Evolutionary conservation across 2,329 filamentous ascomycete genomes (phyloP), one percentile per base, ranked within the genome.

Genomic region (Cercospora canescens): DNA sequence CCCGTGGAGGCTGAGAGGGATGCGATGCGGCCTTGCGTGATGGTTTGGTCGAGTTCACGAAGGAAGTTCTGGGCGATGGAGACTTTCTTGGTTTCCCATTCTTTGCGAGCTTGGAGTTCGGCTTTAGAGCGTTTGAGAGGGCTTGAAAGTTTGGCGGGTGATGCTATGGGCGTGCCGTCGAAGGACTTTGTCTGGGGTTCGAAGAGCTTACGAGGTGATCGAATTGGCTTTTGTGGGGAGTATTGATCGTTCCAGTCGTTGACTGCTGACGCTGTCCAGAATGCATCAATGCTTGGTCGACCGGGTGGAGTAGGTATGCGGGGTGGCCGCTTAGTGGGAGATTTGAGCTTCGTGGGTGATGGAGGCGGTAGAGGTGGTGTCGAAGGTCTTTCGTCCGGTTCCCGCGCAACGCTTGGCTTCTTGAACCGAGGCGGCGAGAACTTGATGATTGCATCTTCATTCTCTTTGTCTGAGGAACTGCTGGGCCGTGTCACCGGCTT

Each of bases 171-270:
- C 73, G 70, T 72, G 24, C 45, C 63, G 7, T 72, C 65, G 11
- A 69, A 69, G 6, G 69, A 54, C 14, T 74, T 69, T 11, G 72
- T 39, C 73, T 61, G 52, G 1, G 64, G 59, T 48, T 72, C 73
- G 14, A 69, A 71, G 21, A 67, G 72, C 74, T 72, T 79, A 64
- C 64, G 79, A 70, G 69, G 78, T 59, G 71, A 84, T 75, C 57
- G 78, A 70, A 81, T 73, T 14, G 73, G 72, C 70, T 86, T 86
- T 39, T 77, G 79, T 0, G 86, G 85, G 0, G 85, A 87, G 73
- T 88, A 85, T 61, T 86, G 80, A 52, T 89, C 87, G 67, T 89
- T 88, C 87, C 87, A 90, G 50, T 87, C 84, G 70, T 89, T 86
- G 26, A 88, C 81, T 16, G 85, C 76, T 12, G 85, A 84, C 67